Conservation (phyloP, 2,329 filamentous ascomycete species). For the Beauveria sp. region DNA sequence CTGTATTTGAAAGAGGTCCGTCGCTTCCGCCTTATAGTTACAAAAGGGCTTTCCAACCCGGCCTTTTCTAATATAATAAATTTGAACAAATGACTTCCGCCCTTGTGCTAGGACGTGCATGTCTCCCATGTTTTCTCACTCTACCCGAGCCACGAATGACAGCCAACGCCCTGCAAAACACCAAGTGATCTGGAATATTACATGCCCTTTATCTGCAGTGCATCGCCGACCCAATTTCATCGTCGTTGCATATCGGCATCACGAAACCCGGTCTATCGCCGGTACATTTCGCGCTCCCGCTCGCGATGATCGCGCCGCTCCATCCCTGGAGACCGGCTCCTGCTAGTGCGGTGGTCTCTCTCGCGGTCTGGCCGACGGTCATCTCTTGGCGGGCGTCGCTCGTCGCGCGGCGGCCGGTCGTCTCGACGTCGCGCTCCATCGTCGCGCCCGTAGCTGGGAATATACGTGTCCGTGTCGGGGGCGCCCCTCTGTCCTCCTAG, state of each 20-base stretch:
- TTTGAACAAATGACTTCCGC: not conserved
- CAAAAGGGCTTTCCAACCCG: not conserved
- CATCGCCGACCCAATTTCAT: not conserved
- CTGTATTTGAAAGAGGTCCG: not conserved
- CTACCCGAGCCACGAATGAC: not conserved
- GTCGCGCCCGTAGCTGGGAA: slow-evolving; percentile 37
- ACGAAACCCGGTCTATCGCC: slow-evolving; percentile 1
- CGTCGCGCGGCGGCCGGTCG: slow-evolving; percentile 17
- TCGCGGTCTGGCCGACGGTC: slow-evolving; percentile 25
- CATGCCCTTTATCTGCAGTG: not conserved
- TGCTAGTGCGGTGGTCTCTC: slow-evolving; percentile 25
- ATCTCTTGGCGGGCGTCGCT: slow-evolving; percentile 11
- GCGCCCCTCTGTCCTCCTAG: slow-evolving; percentile 23
- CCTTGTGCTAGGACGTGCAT: not conserved
- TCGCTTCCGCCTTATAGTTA: slow-evolving; percentile 1
- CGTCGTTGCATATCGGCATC: slow-evolving; percentile 11
- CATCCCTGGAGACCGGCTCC: slow-evolving; percentile 7
- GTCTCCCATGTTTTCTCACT: not conserved
- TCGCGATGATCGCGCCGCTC: slow-evolving; percentile 18
- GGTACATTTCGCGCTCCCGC: slow-evolving; percentile 19
- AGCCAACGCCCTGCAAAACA: not conserved
- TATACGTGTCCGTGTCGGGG: slow-evolving; percentile 41
- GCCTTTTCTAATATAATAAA: not conserved
- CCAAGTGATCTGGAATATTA: not conserved
- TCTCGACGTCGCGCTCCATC: slow-evolving; percentile 22